phyloP scores from a whole-genome alignment of 305 asterid species.

The Solanum hybrid region DNA sequence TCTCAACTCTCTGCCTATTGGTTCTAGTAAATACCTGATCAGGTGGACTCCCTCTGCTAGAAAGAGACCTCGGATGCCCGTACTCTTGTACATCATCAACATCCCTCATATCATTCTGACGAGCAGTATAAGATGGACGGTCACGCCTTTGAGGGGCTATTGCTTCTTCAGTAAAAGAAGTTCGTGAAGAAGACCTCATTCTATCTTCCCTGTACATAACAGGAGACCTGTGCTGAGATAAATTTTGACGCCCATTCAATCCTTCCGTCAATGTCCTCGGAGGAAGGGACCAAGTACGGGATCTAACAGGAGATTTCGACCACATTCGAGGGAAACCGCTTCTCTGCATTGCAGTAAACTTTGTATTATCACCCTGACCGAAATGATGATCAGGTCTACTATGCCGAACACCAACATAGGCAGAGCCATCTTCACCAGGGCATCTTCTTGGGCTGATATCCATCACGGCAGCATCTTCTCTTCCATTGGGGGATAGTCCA shows the following conservation, averaged over 20 bases:
- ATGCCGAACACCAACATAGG: no score
- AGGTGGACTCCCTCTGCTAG: conserved; percentile 47
- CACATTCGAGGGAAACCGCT: conserved; percentile 40
- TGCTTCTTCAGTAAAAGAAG: not conserved
- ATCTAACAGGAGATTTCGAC: conserved; percentile 62
- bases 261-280: conserved; percentile 26
- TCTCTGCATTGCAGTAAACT: conserved; percentile 46
- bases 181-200: conserved; percentile 42
- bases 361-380: conserved; percentile 34
- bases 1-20: conserved; percentile 32
- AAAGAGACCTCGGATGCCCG: conserved; percentile 31
- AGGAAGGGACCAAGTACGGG: conserved; percentile 53
- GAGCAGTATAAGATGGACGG: conserved; percentile 43
- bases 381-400: conserved; percentile 33
- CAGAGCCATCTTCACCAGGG: no score
- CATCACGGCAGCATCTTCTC: no score
- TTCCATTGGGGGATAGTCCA: no score
- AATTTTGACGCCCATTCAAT: conserved; percentile 26
- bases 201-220: conserved; percentile 46
- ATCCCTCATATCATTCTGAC: conserved; percentile 42
- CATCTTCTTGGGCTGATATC: no score
- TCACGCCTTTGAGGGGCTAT: conserved; percentile 39
- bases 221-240: conserved; percentile 49
- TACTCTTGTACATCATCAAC: conserved; percentile 41
- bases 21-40: conserved; percentile 32